Base-by-base conservation (phyloP, 768 basidiomycete species). In the Tephrocybe sp. region DNA sequence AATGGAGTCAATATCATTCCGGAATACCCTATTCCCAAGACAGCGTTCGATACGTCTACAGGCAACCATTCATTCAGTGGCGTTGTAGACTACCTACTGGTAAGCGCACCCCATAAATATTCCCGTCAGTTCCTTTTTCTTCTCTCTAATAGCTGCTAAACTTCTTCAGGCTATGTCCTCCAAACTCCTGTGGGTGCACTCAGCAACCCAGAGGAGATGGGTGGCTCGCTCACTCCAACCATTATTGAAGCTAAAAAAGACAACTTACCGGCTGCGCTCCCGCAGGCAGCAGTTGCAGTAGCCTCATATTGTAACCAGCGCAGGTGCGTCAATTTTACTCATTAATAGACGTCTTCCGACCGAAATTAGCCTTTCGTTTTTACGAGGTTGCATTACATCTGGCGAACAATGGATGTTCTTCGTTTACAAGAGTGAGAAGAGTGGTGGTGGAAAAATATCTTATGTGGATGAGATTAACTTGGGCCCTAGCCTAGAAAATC, bases 1-100 rank as follows among this genome's bases (percentile, higher is more conserved):
- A 53, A 33, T 32, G 32, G 45, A 22, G 57, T 62, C 45, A 59
- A 61, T 38, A 59, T 62, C 38, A 62, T 61, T 17, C 54, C 60
- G 5, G 57, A 62, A 40, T 62, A 49, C 32, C 60, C 60, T 32
- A 53, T 62, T 41, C n/a, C 60, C 22, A 58, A 49, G 41, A 62
- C 57, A 20, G 19, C 17, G 0, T 53, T 61, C 14, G 33, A 34
- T 8, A 14, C 9, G 33, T 8, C 33, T 49, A 16, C 44, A 35
- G 57, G 48, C 5, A 58, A 53, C 32, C 53, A 12, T 39, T 62
- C 60, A 17, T 60, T 60, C 38, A 36, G 54, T 22, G 33, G 33
- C 9, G 33, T 34, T 8, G 9, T 34, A 8, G 33, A 34, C 14
- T 34, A 34, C 33, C 33, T 34, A 8, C 14, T 34, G 33, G 14